Conservation (phyloP, 495 filamentous ascomycete genomes). For the Xylaria acuta region DNA sequence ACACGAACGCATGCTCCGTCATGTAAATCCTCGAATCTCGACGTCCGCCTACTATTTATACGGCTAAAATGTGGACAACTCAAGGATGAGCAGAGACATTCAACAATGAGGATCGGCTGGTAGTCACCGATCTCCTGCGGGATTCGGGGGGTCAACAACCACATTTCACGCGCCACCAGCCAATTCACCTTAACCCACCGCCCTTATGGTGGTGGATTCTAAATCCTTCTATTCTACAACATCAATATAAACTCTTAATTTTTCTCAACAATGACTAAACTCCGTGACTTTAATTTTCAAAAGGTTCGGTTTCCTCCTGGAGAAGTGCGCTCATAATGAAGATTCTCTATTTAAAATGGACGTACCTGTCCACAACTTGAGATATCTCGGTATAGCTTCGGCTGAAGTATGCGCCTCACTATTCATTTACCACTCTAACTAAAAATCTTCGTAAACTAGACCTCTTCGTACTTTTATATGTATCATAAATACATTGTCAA, state of each 20-base stretch:
- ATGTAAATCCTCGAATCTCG: not conserved
- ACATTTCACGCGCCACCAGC: not conserved
- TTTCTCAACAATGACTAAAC: not conserved
- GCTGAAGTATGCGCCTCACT: not conserved
- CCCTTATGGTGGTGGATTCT: not conserved
- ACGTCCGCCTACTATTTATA: not conserved
- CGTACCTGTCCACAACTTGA: not conserved
- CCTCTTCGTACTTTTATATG: too few relatives aligned
- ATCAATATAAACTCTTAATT: not conserved
- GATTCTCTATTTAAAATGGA: not conserved
- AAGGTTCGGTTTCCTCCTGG: not conserved
- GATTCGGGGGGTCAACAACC: not conserved
- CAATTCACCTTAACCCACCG: too few relatives aligned
- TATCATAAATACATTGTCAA: too few relatives aligned
- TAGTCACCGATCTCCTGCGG: not conserved
- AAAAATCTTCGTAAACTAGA: not conserved
- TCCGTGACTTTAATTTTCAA: not conserved
- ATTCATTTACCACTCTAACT: not conserved
- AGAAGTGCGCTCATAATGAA: not conserved
- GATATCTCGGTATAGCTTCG: not conserved
- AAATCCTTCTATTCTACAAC: not conserved
- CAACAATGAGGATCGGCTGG: not conserved
- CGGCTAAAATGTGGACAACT: not conserved
- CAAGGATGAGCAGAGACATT: not conserved
- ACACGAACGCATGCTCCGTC: not conserved